phyloP scores from a whole-genome alignment of 2,329 filamentous ascomycete genomes.

The Aspergillus sp. region DNA sequence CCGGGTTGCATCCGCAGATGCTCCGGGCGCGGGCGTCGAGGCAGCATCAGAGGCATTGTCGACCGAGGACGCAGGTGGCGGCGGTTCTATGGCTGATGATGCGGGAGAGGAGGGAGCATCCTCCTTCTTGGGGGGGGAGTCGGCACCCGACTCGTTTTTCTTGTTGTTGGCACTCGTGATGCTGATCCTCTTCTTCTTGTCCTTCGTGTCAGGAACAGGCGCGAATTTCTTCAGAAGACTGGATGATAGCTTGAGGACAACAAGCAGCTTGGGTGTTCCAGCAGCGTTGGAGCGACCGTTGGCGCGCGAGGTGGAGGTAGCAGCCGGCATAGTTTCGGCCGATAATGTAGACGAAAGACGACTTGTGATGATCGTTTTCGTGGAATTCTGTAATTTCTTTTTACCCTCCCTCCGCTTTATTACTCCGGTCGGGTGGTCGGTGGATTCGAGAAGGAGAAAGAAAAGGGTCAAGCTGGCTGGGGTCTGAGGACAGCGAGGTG shows the following conservation, averaged over 20 bases:
- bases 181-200: slow-evolving; percentile 20
- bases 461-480: background rate
- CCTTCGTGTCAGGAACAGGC: slow-evolving; percentile 21
- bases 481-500: slow-evolving; percentile 5
- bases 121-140: slow-evolving; percentile 25
- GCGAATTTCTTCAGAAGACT: slow-evolving; percentile 37
- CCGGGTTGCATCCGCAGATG: slow-evolving; percentile 54
- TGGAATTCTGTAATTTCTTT: slow-evolving; percentile 2
- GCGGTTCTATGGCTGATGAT: slow-evolving; percentile 34
- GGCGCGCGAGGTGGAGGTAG: slow-evolving; percentile 26
- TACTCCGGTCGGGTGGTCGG: slow-evolving; percentile 2
- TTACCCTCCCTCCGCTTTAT: background rate
- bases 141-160: slow-evolving; percentile 15
- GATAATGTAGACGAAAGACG: background rate
- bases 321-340: slow-evolving; percentile 23
- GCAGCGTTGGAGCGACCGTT: slow-evolving; percentile 39
- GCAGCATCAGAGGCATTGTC: slow-evolving; percentile 43
- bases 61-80: slow-evolving; percentile 36
- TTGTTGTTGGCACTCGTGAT: slow-evolving; percentile 9
- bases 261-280: slow-evolving; percentile 29
- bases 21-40: slow-evolving; percentile 41
- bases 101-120: slow-evolving; percentile 37
- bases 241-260: slow-evolving; percentile 43
- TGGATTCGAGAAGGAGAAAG: background rate
- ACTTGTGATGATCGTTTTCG: background rate